Percentiles rank a stretch among this genome's conserved stretches.
These are phyloP conservation scores for maize (Zea mays) DNA, from an alignment of 176 grass and related monocot genomes.

Conservation along the genomic window DNA sequence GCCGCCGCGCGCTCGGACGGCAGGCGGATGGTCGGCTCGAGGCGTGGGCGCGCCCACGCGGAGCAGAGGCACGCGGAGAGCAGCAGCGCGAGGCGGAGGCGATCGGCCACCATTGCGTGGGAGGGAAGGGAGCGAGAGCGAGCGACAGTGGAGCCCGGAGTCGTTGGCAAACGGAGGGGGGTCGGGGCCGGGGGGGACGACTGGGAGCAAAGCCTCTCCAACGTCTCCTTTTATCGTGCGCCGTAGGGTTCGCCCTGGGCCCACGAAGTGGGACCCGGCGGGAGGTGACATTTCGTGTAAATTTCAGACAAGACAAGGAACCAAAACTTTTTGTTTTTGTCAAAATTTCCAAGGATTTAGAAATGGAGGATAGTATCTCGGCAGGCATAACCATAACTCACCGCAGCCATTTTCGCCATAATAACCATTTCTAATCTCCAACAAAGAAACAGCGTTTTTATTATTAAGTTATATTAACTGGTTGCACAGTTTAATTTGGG, in stretches of 20 bases:
- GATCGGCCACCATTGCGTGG: constrained; percentile 32
- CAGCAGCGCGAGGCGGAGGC: constrained; percentile 29
- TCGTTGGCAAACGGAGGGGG: neutral
- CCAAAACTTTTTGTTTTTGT: no score
- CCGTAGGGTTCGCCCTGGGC: neutral
- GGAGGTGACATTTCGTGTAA: neutral
- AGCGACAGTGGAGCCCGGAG: neutral
- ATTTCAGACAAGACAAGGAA: no score
- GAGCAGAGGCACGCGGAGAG: constrained; percentile 39
- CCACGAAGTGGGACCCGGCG: neutral
- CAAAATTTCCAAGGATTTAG: no score
- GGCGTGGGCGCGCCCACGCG: constrained; percentile 26
- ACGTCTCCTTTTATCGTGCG: constrained; percentile 50
- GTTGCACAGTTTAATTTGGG: no score
- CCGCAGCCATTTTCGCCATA: no score
- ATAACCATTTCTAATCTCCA: no score
- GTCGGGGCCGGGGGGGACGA: neutral
- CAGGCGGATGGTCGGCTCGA: constrained; percentile 53
- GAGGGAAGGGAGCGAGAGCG: neutral
- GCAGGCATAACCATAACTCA: no score
- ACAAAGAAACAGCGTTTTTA: no score
- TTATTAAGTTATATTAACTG: no score
- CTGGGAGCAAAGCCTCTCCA: constrained; percentile 11
- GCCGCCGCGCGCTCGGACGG: constrained; percentile 56
- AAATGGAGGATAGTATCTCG: no score